phyloP scores from a whole-genome alignment of 208 protist species.

The Wallacemonas collosoma region DNA sequence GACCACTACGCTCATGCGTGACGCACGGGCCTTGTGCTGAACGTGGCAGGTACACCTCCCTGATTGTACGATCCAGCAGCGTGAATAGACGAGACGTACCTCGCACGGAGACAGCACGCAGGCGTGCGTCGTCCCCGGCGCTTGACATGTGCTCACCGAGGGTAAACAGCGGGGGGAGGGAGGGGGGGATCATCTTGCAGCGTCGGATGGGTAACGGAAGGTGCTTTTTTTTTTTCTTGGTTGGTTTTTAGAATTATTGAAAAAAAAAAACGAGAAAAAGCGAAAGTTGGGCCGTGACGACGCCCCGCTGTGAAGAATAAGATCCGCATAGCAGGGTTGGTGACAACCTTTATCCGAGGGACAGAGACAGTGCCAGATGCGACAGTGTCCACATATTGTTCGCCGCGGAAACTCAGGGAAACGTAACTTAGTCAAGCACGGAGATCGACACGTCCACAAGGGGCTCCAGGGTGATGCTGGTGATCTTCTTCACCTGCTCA shows the following conservation, averaged over 20 bases:
- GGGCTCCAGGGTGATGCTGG: conserved; percentile 87
- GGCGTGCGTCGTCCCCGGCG: no score
- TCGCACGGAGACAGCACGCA: no score
- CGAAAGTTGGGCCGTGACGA: conserved; percentile 16
- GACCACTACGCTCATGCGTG: no score
- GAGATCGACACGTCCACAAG: conserved; percentile 90
- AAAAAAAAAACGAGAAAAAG: conserved; percentile 23
- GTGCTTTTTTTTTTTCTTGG: neutral
- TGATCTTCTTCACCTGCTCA: conserved; percentile 92
- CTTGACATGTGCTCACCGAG: no score
- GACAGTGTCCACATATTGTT: no score
- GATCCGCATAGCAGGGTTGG: neutral
- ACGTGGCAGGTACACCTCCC: no score
- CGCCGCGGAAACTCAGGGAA: neutral
- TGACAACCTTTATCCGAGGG: neutral
- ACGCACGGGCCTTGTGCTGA: no score
- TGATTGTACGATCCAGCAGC: no score
- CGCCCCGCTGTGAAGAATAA: conserved; percentile 3
- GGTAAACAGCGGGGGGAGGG: no score
- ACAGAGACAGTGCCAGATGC: neutral
- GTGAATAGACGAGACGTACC: no score
- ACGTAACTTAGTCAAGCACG: conserved; percentile 11
- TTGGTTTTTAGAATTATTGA: neutral
- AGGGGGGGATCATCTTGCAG: neutral
- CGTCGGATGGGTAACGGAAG: neutral